phyloP scores from a whole-genome alignment of 169 alveolate genomes.

The Plasmodium inui region DNA sequence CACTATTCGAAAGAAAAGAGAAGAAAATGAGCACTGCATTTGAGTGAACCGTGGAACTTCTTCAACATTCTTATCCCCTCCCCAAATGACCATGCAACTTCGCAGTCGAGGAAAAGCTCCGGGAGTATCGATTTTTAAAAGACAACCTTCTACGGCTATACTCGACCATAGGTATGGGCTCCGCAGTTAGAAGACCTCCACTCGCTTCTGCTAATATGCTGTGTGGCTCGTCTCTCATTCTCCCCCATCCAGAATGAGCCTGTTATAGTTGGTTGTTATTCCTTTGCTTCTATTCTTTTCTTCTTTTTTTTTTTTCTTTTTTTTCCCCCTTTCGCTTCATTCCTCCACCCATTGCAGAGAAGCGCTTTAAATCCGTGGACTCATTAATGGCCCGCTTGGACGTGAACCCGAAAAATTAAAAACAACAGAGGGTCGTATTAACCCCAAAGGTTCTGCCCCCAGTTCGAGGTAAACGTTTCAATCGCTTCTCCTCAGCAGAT shows the following conservation, averaged over 20 bases:
- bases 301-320: background rate
- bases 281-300: background rate
- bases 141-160: conserved; percentile 11
- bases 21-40: background rate
- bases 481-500: background rate
- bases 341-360: background rate
- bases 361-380: conserved; percentile 1
- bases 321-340: background rate
- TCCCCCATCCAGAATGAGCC: background rate
- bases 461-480: background rate
- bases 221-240: background rate
- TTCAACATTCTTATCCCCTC: background rate
- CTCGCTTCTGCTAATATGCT: background rate
- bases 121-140: conserved; percentile 25
- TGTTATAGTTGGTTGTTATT: background rate
- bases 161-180: conserved; percentile 35
- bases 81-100: background rate
- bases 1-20: background rate
- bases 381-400: conserved; percentile 18
- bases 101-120: conserved; percentile 26
- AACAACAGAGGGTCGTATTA: background rate
- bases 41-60: background rate
- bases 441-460: background rate
- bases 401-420: background rate
- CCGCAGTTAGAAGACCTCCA: background rate